phyloP scores from a whole-genome alignment of 345 rosid genomes.

The Microcos paniculata region DNA sequence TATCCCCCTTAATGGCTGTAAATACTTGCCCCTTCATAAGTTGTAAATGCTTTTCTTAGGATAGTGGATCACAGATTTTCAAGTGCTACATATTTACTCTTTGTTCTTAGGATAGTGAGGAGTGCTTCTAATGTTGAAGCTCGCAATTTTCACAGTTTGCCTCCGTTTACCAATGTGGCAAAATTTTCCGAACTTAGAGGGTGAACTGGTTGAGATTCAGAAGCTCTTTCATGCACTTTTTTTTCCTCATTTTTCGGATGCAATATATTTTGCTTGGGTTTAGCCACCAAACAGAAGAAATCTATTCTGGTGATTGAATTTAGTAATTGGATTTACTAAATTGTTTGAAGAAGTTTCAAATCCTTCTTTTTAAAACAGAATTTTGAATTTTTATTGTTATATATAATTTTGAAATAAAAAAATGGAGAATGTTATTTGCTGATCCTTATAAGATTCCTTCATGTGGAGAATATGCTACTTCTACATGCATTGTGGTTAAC shows the following conservation, averaged over 20 bases:
- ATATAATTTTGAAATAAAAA: too few species aligned
- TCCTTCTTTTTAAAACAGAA: too few species aligned
- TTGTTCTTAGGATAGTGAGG: not conserved
- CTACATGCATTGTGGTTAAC: too few species aligned
- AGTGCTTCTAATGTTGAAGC: not conserved
- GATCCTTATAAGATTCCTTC: too few species aligned
- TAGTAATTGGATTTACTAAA: too few species aligned
- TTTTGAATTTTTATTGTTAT: too few species aligned
- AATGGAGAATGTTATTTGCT: too few species aligned
- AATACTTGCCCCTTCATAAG: constrained; percentile 29
- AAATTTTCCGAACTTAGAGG: not conserved
- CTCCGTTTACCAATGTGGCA: not conserved
- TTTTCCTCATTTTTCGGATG: not conserved
- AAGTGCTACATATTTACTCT: not conserved
- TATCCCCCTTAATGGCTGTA: constrained; percentile 35
- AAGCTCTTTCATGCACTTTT: not conserved
- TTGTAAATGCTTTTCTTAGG: constrained; percentile 48
- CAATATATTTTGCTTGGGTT: not conserved
- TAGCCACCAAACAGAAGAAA: not conserved
- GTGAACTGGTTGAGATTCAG: not conserved
- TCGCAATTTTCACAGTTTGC: constrained; percentile 1
- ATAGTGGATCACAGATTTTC: constrained; percentile 13
- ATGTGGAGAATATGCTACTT: too few species aligned
- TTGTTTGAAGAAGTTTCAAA: too few species aligned
- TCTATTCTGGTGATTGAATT: not conserved